Base-by-base conservation (phyloP, 805 yeast species). In the Barnettozyma botsteinii region DNA sequence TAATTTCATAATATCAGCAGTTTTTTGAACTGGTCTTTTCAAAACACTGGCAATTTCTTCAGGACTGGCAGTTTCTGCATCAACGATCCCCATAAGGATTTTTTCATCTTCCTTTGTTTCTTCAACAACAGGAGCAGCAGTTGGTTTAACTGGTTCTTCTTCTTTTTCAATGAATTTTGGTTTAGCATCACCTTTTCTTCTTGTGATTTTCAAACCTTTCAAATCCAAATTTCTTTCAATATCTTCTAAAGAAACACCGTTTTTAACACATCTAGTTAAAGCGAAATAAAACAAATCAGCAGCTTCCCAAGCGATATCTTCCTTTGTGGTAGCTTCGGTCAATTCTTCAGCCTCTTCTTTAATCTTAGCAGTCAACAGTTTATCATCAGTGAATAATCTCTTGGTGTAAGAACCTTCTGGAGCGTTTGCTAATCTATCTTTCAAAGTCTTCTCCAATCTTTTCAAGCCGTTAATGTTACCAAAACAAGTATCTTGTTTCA, bases 111-210 rank as follows among this genome's bases (percentile, higher is more conserved):
- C 61, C 33, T 55, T 18, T 7, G 30, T 50, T n/a, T 49, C 51
- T 31, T 53, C 52, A 17, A 50, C 54, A 26, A 46, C 53, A 18
- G 44, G 46, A 11, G 46, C 31, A 12, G 53, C 42, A 8, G 45
- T 43, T 11, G 55, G 48, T n/a, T 47, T 43, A 9, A 47, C 35
- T 30, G 40, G 22, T 25, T 43, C 48, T 25, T 44, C 54, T 42
- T 52, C 47, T 39, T 55, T 50, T 47, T 70, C 62, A 36, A 78
- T 46, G 62, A 83, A 93, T 58, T 81, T 79, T 19, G 85, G 79
- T 64, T 91, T 91, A 33, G 98, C 98, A 65, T 93, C 96, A 38
- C 98, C 98, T 64, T 80, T 83, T 60, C 98, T 77, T 65, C 98
- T 78, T 3, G 95, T 79, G 43, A 93, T 87, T 64, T 91, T 91